These are phyloP conservation scores for Petunia axillaris DNA, from an alignment of 257 asterid genomes.

Conservation along the genomic window DNA sequence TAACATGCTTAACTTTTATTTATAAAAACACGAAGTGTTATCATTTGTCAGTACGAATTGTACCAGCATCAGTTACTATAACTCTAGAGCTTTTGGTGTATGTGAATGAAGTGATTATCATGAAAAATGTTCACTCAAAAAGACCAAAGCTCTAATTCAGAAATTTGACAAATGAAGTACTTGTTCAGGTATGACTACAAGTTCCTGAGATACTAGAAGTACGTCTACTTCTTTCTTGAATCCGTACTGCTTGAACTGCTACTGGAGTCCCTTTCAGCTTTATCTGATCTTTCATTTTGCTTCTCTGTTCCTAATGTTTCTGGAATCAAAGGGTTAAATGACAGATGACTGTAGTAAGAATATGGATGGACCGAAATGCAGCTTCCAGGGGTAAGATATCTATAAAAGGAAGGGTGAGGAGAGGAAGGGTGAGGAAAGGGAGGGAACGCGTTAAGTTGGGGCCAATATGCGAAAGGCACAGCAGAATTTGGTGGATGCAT, in stretches of 20 bases:
- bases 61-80: too few species aligned
- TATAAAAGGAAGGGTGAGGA: constrained; percentile 27
- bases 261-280: constrained; percentile 27
- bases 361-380: constrained; percentile 15
- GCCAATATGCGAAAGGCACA: constrained; percentile 34
- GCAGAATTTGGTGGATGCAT: constrained; percentile 24
- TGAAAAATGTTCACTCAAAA: too few species aligned
- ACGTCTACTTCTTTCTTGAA: constrained; percentile 18
- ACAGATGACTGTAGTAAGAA: constrained; percentile 20
- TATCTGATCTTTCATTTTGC: constrained; percentile 21
- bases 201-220: too few species aligned
- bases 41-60: too few species aligned
- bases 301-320: constrained; percentile 20
- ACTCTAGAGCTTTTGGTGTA: too few species aligned
- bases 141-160: too few species aligned
- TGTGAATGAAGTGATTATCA: too few species aligned
- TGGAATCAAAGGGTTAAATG: neutral
- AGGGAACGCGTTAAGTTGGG: constrained; percentile 21
- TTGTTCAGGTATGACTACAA: too few species aligned
- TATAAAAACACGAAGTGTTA: too few species aligned
- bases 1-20: too few species aligned
- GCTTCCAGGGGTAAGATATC: constrained; percentile 27
- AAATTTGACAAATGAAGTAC: too few species aligned
- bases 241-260: constrained; percentile 37
- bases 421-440: constrained; percentile 26